A percentile compares a stretch with the other conserved stretches of the same genome.
Conservation (phyloP, 2,329 filamentous ascomycete genomes). For the Trichoderma sp. region DNA sequence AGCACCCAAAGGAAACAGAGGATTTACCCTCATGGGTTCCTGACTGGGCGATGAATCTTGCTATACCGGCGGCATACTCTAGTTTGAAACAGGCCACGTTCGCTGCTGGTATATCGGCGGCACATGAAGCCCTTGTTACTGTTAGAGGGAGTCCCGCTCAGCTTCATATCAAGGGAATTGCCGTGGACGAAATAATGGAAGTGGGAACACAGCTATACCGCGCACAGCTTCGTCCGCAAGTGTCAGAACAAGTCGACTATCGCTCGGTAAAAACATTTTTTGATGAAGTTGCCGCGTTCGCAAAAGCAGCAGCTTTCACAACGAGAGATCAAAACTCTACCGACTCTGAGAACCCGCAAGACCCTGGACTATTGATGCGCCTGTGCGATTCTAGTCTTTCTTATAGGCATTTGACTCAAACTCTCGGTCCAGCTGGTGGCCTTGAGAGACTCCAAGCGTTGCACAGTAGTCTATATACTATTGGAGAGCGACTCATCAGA, state of each 20-base stretch:
- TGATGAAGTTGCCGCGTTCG: slow-evolving; percentile 33
- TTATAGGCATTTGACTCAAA: slow-evolving; percentile 7
- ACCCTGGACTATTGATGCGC: slow-evolving; percentile 22
- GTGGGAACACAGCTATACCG: slow-evolving; percentile 29
- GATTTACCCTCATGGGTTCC: slow-evolving; percentile 40
- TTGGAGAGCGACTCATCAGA: slow-evolving; percentile 28
- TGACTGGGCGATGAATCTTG: slow-evolving; percentile 38
- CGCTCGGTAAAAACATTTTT: slow-evolving; percentile 31
- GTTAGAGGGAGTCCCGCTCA: slow-evolving; percentile 21
- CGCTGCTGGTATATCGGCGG: slow-evolving; percentile 30
- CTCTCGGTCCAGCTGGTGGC: slow-evolving; percentile 8
- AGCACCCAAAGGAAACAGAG: slow-evolving; percentile 31
- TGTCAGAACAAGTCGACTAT: slow-evolving; percentile 30
- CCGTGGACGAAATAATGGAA: slow-evolving; percentile 30
- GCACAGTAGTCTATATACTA: not conserved
- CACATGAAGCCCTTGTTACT: not conserved
- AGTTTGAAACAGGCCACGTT: slow-evolving; percentile 30
- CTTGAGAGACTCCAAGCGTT: slow-evolving; percentile 18
- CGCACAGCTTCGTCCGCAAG: not conserved
- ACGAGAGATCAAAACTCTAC: not conserved
- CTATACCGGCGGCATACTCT: slow-evolving; percentile 33
- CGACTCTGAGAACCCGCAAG: not conserved
- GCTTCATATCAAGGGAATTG: slow-evolving; percentile 30
- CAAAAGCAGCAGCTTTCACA: slow-evolving; percentile 7
- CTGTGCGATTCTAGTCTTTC: slow-evolving; percentile 31